Percentiles rank a stretch among this genome's conserved stretches.
phyloP scores from a whole-genome alignment of 495 filamentous ascomycete genomes.

The Xylaria grammica region DNA sequence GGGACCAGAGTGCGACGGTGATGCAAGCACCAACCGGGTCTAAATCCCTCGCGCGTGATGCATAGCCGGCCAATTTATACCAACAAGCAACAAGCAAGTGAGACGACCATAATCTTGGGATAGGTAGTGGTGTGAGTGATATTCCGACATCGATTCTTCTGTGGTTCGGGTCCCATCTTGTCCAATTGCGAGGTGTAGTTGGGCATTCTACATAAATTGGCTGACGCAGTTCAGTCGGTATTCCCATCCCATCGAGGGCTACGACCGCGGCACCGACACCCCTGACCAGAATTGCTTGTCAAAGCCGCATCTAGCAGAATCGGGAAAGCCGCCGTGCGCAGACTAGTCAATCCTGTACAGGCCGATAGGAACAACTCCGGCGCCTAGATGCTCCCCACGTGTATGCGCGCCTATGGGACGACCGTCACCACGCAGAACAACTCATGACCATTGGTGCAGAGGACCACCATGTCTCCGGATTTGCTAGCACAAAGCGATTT shows the following conservation, averaged over 20 bases:
- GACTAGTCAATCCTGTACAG: not conserved
- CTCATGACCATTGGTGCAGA: not conserved
- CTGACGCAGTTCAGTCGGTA: not conserved
- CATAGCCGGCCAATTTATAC: not conserved
- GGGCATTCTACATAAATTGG: not conserved
- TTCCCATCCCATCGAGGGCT: not conserved
- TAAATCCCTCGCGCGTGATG: constrained; percentile 18
- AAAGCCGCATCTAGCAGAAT: constrained; percentile 9
- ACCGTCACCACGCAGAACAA: constrained; percentile 1
- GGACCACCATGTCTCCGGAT: not conserved
- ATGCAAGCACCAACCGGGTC: constrained; percentile 8
- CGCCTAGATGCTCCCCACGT: constrained; percentile 10
- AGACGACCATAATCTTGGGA: constrained; percentile 17
- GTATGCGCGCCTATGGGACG: constrained; percentile 13
- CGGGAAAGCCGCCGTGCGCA: constrained; percentile 8
- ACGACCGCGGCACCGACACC: not conserved
- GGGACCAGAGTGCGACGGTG: constrained; percentile 2
- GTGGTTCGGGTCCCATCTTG: constrained; percentile 13
- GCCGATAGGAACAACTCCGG: not conserved
- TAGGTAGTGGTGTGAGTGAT: constrained; percentile 22
- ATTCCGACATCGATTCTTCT: constrained; percentile 1
- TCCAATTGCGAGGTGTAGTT: not conserved
- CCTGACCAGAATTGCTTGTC: constrained; percentile 3
- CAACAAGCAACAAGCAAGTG: not conserved
- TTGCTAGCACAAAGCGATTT: not conserved